These are phyloP conservation scores for Fusarium nematophilum DNA, from an alignment of 2,329 filamentous ascomycete genomes.

Conservation along the genomic window DNA sequence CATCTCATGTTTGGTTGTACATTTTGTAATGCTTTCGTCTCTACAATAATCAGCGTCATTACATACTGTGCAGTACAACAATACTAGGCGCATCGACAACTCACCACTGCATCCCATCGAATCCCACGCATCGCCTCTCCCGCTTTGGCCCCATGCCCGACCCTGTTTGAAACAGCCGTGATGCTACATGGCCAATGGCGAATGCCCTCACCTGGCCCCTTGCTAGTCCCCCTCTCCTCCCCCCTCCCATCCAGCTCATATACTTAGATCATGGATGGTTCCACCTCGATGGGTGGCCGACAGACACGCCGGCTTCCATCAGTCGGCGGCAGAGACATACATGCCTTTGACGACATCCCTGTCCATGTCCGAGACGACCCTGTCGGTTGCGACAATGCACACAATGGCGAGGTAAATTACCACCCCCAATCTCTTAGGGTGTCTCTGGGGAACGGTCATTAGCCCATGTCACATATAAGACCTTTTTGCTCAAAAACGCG, in stretches of 20 bases:
- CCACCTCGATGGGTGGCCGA: constrained; percentile 34
- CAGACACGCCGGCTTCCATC: constrained; percentile 29
- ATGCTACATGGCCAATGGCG: constrained; percentile 35
- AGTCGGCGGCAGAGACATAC: too few relatives aligned
- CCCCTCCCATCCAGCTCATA: too few relatives aligned
- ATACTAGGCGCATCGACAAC: too few relatives aligned
- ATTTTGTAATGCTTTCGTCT: too few relatives aligned
- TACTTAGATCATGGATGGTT: constrained; percentile 30
- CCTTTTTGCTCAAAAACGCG: constrained; percentile 20
- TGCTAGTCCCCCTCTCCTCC: constrained; percentile 15
- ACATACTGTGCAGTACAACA: too few relatives aligned
- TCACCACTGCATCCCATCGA: too few relatives aligned
- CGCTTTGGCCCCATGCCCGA: constrained; percentile 20
- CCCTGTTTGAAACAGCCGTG: constrained; percentile 34
- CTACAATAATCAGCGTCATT: too few relatives aligned
- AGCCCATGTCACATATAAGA: constrained; percentile 34
- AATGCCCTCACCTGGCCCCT: constrained; percentile 20
- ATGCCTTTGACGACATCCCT: constrained; percentile 39
- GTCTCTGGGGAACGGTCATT: constrained; percentile 8
- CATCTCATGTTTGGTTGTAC: not conserved
- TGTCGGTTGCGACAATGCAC: constrained; percentile 11
- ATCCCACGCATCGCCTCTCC: too few relatives aligned
- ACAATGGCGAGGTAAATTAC: constrained; percentile 25
- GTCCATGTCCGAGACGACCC: constrained; percentile 18
- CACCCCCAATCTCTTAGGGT: not conserved